Evolutionary conservation across 2,329 filamentous ascomycete species (phyloP).

Genomic region (Teratosphaeriaceae sp.): DNA sequence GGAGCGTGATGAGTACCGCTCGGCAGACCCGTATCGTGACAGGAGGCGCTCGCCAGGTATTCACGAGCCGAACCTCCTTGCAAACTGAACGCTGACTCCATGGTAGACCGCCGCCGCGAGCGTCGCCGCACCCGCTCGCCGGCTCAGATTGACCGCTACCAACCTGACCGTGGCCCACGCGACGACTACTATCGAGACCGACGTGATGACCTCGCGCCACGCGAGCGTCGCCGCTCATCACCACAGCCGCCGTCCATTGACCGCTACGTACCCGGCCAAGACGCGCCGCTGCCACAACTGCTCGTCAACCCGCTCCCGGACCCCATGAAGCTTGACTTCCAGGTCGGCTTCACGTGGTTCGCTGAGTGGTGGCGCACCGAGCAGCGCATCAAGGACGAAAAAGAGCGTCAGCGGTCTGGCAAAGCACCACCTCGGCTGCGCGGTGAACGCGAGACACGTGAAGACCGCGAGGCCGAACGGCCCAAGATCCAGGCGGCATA

Average conservation of each 20-base stretch:
- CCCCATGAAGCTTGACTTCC: slow-evolving; percentile 65
- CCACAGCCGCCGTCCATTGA: slow-evolving; percentile 64
- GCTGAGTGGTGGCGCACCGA: slow-evolving; percentile 82
- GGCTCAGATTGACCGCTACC: slow-evolving; percentile 65
- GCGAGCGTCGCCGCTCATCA: slow-evolving; percentile 54
- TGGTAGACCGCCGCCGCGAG: slow-evolving; percentile 29
- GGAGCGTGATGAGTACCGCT: slow-evolving; percentile 15
- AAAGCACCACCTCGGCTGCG: slow-evolving; percentile 54
- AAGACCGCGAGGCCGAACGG: slow-evolving; percentile 73
- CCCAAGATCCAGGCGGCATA: slow-evolving; percentile 67
- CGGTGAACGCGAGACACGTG: slow-evolving; percentile 58
- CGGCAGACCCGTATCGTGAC: slow-evolving; percentile 18
- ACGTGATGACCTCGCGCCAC: slow-evolving; percentile 55
- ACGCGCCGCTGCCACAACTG: slow-evolving; percentile 35
- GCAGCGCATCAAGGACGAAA: slow-evolving; percentile 75
- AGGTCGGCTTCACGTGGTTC: slow-evolving; percentile 80
- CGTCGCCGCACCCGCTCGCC: slow-evolving; percentile 63
- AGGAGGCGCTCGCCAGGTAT: slow-evolving; percentile 17
- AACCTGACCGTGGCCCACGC: slow-evolving; percentile 58
- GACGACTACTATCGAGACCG: slow-evolving; percentile 58
- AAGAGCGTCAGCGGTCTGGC: slow-evolving; percentile 63
- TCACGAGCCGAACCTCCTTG: background rate
- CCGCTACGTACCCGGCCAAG: slow-evolving; percentile 74
- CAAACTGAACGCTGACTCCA: background rate
- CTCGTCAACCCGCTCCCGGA: slow-evolving; percentile 63